Percentiles rank a stretch among this genome's conserved stretches.
These are phyloP conservation scores for Cladophialophora immunda DNA, from an alignment of 2,329 filamentous ascomycete species.

Conservation along the genomic window DNA sequence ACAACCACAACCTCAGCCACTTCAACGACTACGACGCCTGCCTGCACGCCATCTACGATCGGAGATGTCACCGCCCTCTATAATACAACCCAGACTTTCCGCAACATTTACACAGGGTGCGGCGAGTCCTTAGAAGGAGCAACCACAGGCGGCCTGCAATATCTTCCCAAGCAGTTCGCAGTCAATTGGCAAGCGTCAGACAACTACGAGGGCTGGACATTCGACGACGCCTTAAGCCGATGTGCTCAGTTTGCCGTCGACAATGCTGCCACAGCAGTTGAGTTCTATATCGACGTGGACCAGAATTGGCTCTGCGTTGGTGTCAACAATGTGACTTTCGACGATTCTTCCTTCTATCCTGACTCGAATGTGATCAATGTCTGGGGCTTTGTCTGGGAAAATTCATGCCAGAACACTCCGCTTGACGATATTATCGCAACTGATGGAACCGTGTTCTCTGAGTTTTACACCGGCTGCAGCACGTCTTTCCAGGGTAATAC, in stretches of 20 bases:
- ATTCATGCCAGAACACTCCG: slow-evolving; percentile 18
- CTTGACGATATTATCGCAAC: slow-evolving; percentile 13
- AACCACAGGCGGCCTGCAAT: slow-evolving; percentile 1
- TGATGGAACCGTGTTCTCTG: slow-evolving; percentile 16
- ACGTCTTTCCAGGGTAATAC: slow-evolving; percentile 21
- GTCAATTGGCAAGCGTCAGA: slow-evolving; percentile 11
- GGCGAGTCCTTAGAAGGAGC: slow-evolving; percentile 17
- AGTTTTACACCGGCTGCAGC: slow-evolving; percentile 23
- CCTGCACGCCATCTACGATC: slow-evolving; percentile 14
- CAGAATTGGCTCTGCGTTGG: slow-evolving; percentile 21
- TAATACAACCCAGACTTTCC: slow-evolving; percentile 16
- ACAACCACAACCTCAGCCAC: slow-evolving; percentile 15
- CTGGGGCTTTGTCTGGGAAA: slow-evolving; percentile 22
- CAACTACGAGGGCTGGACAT: slow-evolving; percentile 10
- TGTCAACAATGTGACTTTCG: slow-evolving; percentile 8
- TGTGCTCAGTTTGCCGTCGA: slow-evolving; percentile 17
- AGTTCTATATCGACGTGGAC: slow-evolving; percentile 20
- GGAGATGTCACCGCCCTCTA: slow-evolving; percentile 19
- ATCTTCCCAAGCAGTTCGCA: slow-evolving; percentile 18
- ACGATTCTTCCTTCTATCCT: slow-evolving; percentile 10
- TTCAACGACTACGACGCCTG: slow-evolving; percentile 13
- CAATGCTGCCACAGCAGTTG: slow-evolving; percentile 9
- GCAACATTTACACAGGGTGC: slow-evolving; percentile 15
- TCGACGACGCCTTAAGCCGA: slow-evolving; percentile 14
- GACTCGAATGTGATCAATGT: slow-evolving; percentile 15